Percentiles rank a stretch among this genome's conserved stretches.
These are phyloP conservation scores for Ziziphus jujuba DNA, from an alignment of 306 rosid genomes.

Conservation along the genomic window DNA sequence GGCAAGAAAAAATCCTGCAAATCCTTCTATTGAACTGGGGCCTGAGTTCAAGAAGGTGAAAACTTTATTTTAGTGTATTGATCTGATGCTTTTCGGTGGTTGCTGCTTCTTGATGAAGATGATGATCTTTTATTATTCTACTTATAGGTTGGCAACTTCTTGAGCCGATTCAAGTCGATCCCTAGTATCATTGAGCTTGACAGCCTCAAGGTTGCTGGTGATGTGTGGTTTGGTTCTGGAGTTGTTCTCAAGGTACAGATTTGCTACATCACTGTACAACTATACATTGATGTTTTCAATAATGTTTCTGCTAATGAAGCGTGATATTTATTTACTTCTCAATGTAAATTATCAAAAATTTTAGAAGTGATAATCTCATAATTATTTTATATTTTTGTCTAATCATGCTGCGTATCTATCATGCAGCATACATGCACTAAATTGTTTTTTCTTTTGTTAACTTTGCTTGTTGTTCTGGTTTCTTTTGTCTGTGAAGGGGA, in stretches of 20 bases:
- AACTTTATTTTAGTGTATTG: background rate
- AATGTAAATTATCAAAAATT: too few relatives aligned
- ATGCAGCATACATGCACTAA: background rate
- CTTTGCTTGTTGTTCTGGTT: constrained; percentile 7
- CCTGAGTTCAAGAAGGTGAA: constrained; percentile 94
- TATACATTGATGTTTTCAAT: background rate
- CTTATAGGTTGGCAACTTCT: constrained; percentile 71
- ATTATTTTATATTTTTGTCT: too few relatives aligned
- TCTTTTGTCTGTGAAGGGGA: constrained; percentile 50
- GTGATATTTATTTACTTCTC: too few relatives aligned
- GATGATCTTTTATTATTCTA: constrained; percentile 25
- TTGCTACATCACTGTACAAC: background rate
- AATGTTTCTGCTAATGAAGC: too few relatives aligned
- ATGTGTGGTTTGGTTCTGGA: constrained; percentile 86
- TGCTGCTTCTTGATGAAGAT: constrained; percentile 9
- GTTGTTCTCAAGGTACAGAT: constrained; percentile 75
- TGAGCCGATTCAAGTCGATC: constrained; percentile 84
- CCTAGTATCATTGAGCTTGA: constrained; percentile 93
- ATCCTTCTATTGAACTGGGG: constrained; percentile 94
- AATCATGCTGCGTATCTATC: too few relatives aligned
- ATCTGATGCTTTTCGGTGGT: constrained; percentile 10
- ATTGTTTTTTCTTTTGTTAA: background rate
- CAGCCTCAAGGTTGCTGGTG: constrained; percentile 83
- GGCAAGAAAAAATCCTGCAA: constrained; percentile 72
- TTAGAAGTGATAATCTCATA: too few relatives aligned